Evolutionary conservation across 2,329 filamentous ascomycete species (phyloP), one percentile per base, ranked within the genome.

Genomic region (Monilinia laxa): DNA sequence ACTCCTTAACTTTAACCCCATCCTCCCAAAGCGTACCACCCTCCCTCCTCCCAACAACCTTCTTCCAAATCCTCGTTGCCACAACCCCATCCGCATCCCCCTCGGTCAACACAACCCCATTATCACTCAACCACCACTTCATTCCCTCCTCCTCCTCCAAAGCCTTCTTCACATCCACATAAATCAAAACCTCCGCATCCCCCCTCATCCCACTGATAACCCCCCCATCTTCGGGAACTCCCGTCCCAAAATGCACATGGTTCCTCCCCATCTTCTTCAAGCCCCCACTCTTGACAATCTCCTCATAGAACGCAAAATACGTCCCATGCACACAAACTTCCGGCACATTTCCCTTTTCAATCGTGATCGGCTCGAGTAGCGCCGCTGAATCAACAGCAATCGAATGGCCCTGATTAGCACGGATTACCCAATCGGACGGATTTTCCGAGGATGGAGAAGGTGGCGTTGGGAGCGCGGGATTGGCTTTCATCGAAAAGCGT

Each of bases 351-450:
- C 74, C 83, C 9, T 76, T 79, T 45, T 84, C 83, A 0, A 86
- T 75, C 1, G 86, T 88, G 67, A 97, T 81, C 9, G 89, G 87
- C 25, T 82, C 84, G 3, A 97, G 85, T 2, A 96, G 83, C 0
- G 84, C 84, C 57, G 89, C 86, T n/a, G 87, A 87, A 38, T 91
- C 89, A 9, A 88, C 80, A 74, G 87, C 87, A 75, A 99, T 91
- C 73, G 87, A 92, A 81, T 98, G 95, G 65, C 95, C 95, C 80
- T 98, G 95, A 75, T 96, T 97, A 38, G 95, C 95, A 74, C 95
- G 92, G 79, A 99, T 97, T 42, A 96, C 83, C 81, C 89, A 97
- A 77, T 90, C 83, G 0, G 83, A 77, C 0, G 91, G 83, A 60
- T 90, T 81, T 40, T 77, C 76, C 5, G 75, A 76, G 0, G 71